phyloP scores from a whole-genome alignment of 805 yeast species.

The Schwanniomyces pseudopolymorphus region DNA sequence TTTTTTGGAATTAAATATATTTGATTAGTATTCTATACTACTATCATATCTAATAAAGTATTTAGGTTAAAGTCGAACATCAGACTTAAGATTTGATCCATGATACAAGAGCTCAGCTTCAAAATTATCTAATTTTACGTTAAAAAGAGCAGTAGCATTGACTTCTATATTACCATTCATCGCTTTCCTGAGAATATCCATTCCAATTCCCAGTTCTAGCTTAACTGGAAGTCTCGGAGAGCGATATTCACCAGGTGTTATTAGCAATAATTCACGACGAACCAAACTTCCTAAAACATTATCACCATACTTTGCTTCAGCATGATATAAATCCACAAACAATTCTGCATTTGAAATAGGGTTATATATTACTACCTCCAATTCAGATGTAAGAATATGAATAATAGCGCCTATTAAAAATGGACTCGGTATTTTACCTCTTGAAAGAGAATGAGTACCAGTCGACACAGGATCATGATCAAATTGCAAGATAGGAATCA shows the following conservation, averaged over 20 bases:
- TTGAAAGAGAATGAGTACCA: background rate
- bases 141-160: constrained; percentile 45
- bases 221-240: constrained; percentile 52
- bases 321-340: constrained; percentile 41
- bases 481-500: constrained; percentile 18
- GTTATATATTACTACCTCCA: constrained; percentile 53
- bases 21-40: no score
- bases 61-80: constrained; percentile 20
- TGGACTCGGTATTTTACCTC: constrained; percentile 18
- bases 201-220: constrained; percentile 45
- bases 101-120: constrained; percentile 42
- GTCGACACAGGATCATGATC: constrained; percentile 12
- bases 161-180: constrained; percentile 50
- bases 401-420: constrained; percentile 52
- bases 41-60: no score
- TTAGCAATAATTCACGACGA: constrained; percentile 36
- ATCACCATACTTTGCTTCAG: constrained; percentile 49
- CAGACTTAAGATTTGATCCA: constrained; percentile 45
- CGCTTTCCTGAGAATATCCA: constrained; percentile 50
- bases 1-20: no score
- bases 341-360: constrained; percentile 52
- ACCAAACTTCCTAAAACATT: constrained; percentile 46
- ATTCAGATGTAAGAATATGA: constrained; percentile 54
- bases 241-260: constrained; percentile 53
- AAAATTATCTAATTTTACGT: constrained; percentile 39